Conservation (phyloP, 805 yeast species). For the Candida silvicultrix region DNA sequence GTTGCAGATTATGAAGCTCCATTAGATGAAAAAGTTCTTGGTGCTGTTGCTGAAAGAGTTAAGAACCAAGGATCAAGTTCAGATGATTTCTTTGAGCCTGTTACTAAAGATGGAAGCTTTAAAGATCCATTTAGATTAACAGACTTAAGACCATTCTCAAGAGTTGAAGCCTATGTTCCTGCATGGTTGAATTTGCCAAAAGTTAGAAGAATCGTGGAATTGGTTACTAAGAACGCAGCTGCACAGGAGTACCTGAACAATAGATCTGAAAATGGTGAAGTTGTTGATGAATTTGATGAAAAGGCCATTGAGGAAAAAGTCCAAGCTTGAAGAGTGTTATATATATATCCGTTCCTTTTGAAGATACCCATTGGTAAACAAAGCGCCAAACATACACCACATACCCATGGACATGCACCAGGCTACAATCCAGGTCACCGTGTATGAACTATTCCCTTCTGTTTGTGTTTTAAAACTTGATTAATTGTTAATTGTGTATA, state of each 20-base stretch:
- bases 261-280: constrained; percentile 16
- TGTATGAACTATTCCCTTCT: not conserved
- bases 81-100: constrained; percentile 64
- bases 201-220: constrained; percentile 81
- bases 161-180: constrained; percentile 89
- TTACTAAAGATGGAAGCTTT: constrained; percentile 66
- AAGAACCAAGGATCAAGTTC: constrained; percentile 49
- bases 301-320: not conserved
- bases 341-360: not conserved
- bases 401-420: too few species aligned
- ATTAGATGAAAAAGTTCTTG: constrained; percentile 72
- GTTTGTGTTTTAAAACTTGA: not conserved
- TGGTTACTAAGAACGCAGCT: constrained; percentile 78
- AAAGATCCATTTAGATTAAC: constrained; percentile 79
- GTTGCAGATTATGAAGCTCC: constrained; percentile 95
- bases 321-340: not conserved
- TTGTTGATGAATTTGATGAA: constrained; percentile 6
- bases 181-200: constrained; percentile 88
- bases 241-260: constrained; percentile 45
- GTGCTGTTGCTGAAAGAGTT: constrained; percentile 75
- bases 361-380: too few species aligned
- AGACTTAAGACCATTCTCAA: constrained; percentile 68
- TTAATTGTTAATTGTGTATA: not conserved
- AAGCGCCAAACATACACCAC: too few species aligned
- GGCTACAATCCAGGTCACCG: too few species aligned